These are phyloP conservation scores for Globisporangium camurandrum DNA, from an alignment of 352 stramenopile genomes.

Conservation along the genomic window DNA sequence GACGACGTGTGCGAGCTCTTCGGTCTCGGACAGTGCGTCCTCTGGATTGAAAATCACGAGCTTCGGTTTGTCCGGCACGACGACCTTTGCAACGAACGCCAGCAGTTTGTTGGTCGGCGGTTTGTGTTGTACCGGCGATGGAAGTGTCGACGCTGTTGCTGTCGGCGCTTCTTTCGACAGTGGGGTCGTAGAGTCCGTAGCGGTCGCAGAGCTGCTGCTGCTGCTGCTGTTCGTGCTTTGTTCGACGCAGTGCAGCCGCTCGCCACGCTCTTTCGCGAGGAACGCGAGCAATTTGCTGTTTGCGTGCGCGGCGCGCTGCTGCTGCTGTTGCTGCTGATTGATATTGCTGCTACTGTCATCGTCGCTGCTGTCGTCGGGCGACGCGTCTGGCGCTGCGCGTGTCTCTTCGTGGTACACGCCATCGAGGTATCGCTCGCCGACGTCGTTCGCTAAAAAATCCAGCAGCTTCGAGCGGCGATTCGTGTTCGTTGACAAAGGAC, in stretches of 20 bases:
- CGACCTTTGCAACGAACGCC: slow-evolving; percentile 54
- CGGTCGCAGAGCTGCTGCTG: slow-evolving; percentile 9
- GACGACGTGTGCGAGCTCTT: slow-evolving; percentile 31
- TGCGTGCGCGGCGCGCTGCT: slow-evolving; percentile 17
- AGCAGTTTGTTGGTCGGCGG: slow-evolving; percentile 29
- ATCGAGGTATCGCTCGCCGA: slow-evolving; percentile 61
- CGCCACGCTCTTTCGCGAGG: slow-evolving; percentile 40
- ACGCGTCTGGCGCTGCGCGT: slow-evolving; percentile 22
- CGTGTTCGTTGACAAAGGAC: slow-evolving; percentile 14
- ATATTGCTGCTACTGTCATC: not conserved
- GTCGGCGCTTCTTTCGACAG: not conserved
- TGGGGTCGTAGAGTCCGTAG: not conserved
- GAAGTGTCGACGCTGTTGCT: not conserved
- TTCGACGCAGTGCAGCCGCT: slow-evolving; percentile 31
- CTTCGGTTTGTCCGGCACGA: slow-evolving; percentile 34
- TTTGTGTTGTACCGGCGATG: not conserved
- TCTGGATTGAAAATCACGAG: slow-evolving; percentile 48
- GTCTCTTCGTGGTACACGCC: slow-evolving; percentile 65
- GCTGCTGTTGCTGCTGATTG: slow-evolving; percentile 3
- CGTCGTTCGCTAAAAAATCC: slow-evolving; percentile 67
- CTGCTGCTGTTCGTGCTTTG: not conserved
- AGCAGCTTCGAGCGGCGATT: slow-evolving; percentile 56
- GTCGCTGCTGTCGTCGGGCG: slow-evolving; percentile 1
- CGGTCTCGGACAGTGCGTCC: slow-evolving; percentile 25
- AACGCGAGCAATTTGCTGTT: slow-evolving; percentile 60